phyloP scores from a whole-genome alignment of 306 rosid species.

The Carpinus viminea region DNA sequence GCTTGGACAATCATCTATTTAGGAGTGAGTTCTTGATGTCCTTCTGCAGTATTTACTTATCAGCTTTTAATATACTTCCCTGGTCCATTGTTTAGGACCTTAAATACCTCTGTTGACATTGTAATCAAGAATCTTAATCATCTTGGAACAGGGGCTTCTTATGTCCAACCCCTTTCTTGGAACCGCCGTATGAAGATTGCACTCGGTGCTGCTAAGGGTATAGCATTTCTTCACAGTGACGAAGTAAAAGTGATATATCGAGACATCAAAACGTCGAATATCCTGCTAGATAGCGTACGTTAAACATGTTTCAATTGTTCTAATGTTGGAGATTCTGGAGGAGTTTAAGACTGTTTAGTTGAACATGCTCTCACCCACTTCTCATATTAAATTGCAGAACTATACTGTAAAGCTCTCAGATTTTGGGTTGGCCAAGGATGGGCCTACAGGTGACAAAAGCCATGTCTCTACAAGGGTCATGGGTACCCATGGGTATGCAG shows the following conservation, averaged over 20 bases:
- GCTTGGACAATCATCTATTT: slow-evolving; percentile 93
- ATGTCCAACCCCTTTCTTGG: slow-evolving; percentile 94
- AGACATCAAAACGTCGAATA: slow-evolving; percentile 82
- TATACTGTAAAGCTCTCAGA: slow-evolving; percentile 87
- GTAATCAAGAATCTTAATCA: slow-evolving; percentile 1
- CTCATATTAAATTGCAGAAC: slow-evolving; percentile 44
- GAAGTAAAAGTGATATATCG: slow-evolving; percentile 90
- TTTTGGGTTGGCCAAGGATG: slow-evolving; percentile 97
- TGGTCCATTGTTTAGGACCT: slow-evolving; percentile 10
- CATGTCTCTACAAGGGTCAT: slow-evolving; percentile 94
- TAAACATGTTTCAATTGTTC: slow-evolving; percentile 14
- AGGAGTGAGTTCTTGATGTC: slow-evolving; percentile 67
- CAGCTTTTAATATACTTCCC: slow-evolving; percentile 8
- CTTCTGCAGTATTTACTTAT: slow-evolving; percentile 7
- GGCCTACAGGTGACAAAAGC: slow-evolving; percentile 81
- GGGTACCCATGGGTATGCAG: slow-evolving; percentile 98
- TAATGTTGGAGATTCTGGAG: background rate
- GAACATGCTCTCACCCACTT: slow-evolving; percentile 24
- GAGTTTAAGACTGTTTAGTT: slow-evolving; percentile 11
- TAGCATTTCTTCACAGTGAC: slow-evolving; percentile 93
- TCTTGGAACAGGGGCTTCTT: slow-evolving; percentile 68
- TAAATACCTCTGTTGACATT: slow-evolving; percentile 10
- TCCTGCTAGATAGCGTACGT: slow-evolving; percentile 77
- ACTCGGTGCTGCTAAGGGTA: slow-evolving; percentile 89
- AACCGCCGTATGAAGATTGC: slow-evolving; percentile 78